Percentiles rank a stretch among this genome's conserved stretches.
Conservation (phyloP, 164 flowering plant species). For the Litsea cubeba region DNA sequence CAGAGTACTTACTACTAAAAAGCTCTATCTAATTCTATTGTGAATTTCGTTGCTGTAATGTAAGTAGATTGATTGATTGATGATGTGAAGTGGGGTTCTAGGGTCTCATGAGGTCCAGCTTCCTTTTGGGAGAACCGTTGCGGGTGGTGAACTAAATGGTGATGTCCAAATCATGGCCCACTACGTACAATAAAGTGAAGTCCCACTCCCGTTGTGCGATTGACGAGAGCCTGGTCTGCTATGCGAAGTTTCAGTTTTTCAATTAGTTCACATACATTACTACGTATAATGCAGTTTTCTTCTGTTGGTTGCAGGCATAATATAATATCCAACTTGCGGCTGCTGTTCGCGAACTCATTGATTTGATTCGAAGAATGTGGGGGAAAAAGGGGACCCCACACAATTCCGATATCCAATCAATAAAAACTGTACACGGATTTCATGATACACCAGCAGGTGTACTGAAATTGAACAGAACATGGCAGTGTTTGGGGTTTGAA, state of each 20-base stretch:
- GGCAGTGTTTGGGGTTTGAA: too few species aligned
- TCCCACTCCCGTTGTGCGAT: slow-evolving; percentile 50
- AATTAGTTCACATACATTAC: not conserved
- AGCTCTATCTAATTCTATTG: not conserved
- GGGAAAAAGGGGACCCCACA: not conserved
- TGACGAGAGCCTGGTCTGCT: slow-evolving; percentile 79
- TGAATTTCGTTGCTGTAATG: not conserved
- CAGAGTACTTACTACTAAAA: slow-evolving; percentile 29
- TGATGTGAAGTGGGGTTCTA: slow-evolving; percentile 20
- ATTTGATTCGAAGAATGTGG: not conserved
- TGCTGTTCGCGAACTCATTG: not conserved
- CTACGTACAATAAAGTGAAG: slow-evolving; percentile 37
- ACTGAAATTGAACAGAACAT: too few species aligned
- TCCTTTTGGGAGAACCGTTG: slow-evolving; percentile 69
- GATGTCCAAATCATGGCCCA: slow-evolving; percentile 43
- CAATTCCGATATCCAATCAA: too few species aligned
- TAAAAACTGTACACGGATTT: too few species aligned
- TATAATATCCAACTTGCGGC: not conserved
- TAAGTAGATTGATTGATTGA: not conserved
- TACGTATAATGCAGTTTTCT: not conserved
- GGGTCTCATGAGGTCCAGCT: slow-evolving; percentile 59
- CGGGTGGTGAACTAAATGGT: slow-evolving; percentile 15
- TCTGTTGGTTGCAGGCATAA: not conserved
- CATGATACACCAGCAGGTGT: too few species aligned
- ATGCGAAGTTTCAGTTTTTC: too few species aligned